Evolutionary conservation across 1,139 yeast species (phyloP), one percentile per base, ranked within the genome.

Genomic region (Lodderomyces orthopsilosis): DNA sequence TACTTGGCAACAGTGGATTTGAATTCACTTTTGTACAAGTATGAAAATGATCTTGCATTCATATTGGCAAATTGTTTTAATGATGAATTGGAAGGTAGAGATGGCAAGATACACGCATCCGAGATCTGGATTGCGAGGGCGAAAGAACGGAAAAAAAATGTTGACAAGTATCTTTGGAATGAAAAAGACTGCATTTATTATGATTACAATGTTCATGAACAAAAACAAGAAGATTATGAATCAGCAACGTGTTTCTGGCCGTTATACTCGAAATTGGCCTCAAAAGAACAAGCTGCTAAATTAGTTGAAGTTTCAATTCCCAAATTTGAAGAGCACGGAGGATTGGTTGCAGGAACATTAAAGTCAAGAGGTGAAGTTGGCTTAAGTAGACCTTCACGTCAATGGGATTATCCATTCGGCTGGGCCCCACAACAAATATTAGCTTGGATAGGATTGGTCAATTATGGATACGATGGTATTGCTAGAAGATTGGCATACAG

Each of bases 381-480:
- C 1, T 63, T 87, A 24, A 70, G 77, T 41, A 72, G 91, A 53
- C 96, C 96, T 19, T 81, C 87, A 27, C 77, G 98, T 62, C 98
- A 93, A 67, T 93, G 98, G 98, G 98, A 93, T 62, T 93, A 84
- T 61, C 98, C 98, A 6, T 89, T 73, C 58, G 98, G 98, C 4
- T 93, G 98, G 98, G 97, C 98, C 0, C 98, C 98, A 2, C 98
- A 94, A 62, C 98, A 93, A 62, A 88, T 93, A 17, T 66, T 93
- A 43, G 94, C 96, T 0, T 93, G 98, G 98, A 78, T 78, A 37
- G 98, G 98, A 0, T 70, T 93, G 34, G 59, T 63, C 27, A 79
- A 83, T 45, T 93, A 93, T 59, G 95, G 94, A 0, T 88, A 74
- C 57, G 67, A 64, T 3, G 81, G 77, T 2, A 78, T 77, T 19